Evolutionary conservation across 306 rosid genomes (phyloP), one percentile per base, ranked within the genome.

Genomic region (Fragaria iinumae): DNA sequence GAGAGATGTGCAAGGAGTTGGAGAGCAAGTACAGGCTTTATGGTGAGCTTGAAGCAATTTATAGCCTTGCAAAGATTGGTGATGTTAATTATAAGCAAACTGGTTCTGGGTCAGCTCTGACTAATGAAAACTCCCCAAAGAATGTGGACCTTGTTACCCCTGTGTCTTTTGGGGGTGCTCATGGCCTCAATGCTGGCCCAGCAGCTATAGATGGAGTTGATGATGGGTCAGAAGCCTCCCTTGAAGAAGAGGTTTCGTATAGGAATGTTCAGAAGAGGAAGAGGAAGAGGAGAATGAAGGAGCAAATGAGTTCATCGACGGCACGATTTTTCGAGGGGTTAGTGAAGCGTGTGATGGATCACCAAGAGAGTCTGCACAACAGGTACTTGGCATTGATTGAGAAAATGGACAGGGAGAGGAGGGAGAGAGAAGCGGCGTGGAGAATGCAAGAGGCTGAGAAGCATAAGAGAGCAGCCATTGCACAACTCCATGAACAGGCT

Each of bases 71-170:
- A 44, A 74, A 80, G 57, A 59, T 27, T 20, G 80, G 76, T 11
- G 80, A 75, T 14, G 72, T 48, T 74, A 55, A 20, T 74, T 41
- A 34, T 11, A 57, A 32, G 5, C 76, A 62, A 17, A 66, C 74
- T 6, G 82, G 82, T 62, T 73, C 82, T 65, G 78, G 83, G 38
- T 80, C 83, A 18, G 80, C 76, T 62, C 72, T 80, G 47, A 74
- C 80, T 8, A 32, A 49, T 12, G 83, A 74, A 43, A 72, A 69
- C 60, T 69, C 60, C 3, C 47, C 27, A 8, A 34, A 45, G 20
- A 29, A 53, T 67, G 74, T 77, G 29, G 56, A 44, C 20, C 3
- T 77, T 64, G 57, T 55, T 55, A 43, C 45, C 45, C 62, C 67
- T 12, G 38, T 68, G 52, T 71, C 43, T 17, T 34, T 68, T 27